A percentile compares a stretch with the other conserved stretches of the same genome.
Evolutionary conservation across 2,329 filamentous ascomycete genomes (phyloP).

Genomic region (Lasiodiplodia sp.): DNA sequence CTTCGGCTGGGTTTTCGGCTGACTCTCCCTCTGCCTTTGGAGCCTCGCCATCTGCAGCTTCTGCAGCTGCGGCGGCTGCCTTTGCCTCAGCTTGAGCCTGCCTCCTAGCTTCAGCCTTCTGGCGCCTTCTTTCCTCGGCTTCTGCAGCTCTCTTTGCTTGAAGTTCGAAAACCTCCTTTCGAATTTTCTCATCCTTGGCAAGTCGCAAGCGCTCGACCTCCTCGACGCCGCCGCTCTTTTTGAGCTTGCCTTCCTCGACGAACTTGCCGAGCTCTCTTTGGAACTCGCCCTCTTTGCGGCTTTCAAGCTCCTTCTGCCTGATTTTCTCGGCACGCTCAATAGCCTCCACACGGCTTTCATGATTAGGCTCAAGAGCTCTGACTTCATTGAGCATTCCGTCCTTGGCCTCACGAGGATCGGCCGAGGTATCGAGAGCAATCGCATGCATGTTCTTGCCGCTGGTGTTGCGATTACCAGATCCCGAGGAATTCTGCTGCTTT

Average conservation of each 20-base stretch:
- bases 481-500: constrained; percentile 90
- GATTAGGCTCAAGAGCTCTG: constrained; percentile 89
- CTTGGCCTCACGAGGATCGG: constrained; percentile 83
- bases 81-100: constrained; percentile 41
- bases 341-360: constrained; percentile 89
- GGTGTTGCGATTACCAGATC: constrained; percentile 60
- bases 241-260: constrained; percentile 87
- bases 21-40: neutral
- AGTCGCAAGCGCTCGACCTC: constrained; percentile 87
- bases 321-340: constrained; percentile 97
- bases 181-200: constrained; percentile 84
- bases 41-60: constrained; percentile 35
- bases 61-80: constrained; percentile 38
- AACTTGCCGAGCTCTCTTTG: constrained; percentile 86
- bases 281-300: constrained; percentile 75
- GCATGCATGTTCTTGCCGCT: constrained; percentile 50
- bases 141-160: constrained; percentile 56
- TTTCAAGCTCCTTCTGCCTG: constrained; percentile 85
- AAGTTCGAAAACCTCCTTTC: constrained; percentile 73
- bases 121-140: constrained; percentile 54
- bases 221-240: constrained; percentile 95
- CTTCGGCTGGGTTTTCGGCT: constrained; percentile 3
- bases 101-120: constrained; percentile 19
- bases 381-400: constrained; percentile 93
- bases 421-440: constrained; percentile 52